Evolutionary conservation across 768 basidiomycete genomes (phyloP), one percentile per base, ranked within the genome.

Genomic region (Favolaschia claudopus): DNA sequence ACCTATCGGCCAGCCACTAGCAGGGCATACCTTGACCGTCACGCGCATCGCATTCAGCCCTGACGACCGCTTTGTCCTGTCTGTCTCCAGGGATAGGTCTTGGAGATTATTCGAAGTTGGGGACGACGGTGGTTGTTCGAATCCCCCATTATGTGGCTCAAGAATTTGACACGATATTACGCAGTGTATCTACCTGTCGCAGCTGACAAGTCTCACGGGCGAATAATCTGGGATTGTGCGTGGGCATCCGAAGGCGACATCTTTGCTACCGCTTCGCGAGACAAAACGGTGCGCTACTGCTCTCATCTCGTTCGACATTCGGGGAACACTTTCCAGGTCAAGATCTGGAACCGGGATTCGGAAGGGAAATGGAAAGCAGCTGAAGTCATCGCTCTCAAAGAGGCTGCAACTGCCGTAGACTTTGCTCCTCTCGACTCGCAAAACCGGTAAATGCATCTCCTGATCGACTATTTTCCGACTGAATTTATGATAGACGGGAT

Each of bases 171-270:
- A 31, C 33, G 22, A 42, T 28, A n/a, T 50, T n/a, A 27, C 37
- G 20, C 55, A 85, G 93, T 84, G 1, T 95, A 87, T 70, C 62
- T 77, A 8, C 86, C 88, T 3, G 67, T 88, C 20, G 85, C 85
- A 5, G 82, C 85, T 15, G 87, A 95, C 55, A 96, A 93, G 74
- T 88, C 93, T 0, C 97, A 99, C 73, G 84, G 85, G 1, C 85
- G 97, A 34, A 97, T 99, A 67, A 91, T 99, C 32, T 96, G 97
- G 95, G 97, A 99, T 71, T 93, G 92, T 67, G 85, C 88, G 14
- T 99, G 96, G 95, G 82, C 91, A 1, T 68, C 76, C 1, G 89
- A 93, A 64, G 87, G 88, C 7, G 83, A 88, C 64, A 68, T 89
- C 15, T 99, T 99, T 68, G 95, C 88, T 12, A 99, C 97, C 3